These are phyloP conservation scores for Thermothielavioides terrestris DNA, from an alignment of 495 filamentous ascomycete genomes.

Conservation along the genomic window DNA sequence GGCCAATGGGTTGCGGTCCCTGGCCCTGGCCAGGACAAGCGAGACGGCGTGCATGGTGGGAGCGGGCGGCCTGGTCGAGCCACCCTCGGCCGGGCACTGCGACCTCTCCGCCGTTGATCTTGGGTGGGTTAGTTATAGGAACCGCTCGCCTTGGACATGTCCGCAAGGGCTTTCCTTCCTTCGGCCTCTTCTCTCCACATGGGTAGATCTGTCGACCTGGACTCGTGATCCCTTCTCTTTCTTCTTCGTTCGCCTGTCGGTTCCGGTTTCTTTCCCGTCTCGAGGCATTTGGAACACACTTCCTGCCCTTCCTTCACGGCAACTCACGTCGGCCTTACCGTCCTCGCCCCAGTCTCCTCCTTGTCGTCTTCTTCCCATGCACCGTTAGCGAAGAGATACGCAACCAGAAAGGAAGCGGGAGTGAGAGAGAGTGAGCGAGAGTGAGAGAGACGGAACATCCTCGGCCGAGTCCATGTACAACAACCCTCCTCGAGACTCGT, in stretches of 20 bases:
- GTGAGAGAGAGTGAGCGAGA: neutral
- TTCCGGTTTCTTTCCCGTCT: conserved; percentile 43
- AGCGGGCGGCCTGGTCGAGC: conserved; percentile 10
- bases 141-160: conserved; percentile 37
- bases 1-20: conserved; percentile 20
- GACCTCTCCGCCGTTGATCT: conserved; percentile 10
- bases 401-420: neutral
- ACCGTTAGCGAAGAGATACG: conserved; percentile 7
- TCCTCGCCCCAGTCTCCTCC: conserved; percentile 6
- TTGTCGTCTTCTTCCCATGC: conserved; percentile 14
- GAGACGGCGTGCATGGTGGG: conserved; percentile 31
- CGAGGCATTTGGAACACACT: conserved; percentile 35
- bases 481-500: conserved; percentile 31
- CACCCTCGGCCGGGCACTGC: conserved; percentile 27
- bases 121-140: neutral
- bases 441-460: conserved; percentile 1
- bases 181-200: conserved; percentile 34
- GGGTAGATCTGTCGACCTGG: conserved; percentile 43
- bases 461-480: conserved; percentile 36
- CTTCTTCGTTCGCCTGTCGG: conserved; percentile 43
- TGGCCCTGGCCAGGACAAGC: conserved; percentile 34
- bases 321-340: conserved; percentile 15
- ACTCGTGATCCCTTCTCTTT: conserved; percentile 38
- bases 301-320: conserved; percentile 40
- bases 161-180: conserved; percentile 40